Conservation (phyloP, 129 eudicot genomes). For the Deinandra increscens region DNA sequence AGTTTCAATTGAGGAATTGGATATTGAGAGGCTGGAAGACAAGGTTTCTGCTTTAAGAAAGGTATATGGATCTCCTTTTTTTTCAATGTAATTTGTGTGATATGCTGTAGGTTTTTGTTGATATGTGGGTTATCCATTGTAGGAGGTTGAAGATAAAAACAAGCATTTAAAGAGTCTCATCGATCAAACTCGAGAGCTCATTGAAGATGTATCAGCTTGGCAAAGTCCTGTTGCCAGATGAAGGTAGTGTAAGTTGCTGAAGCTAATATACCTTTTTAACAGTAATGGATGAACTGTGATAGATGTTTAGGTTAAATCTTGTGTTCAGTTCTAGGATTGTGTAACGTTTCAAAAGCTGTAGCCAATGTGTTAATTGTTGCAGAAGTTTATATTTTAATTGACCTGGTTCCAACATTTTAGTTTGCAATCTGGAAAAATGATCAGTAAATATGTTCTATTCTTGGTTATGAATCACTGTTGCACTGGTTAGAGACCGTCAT, state of each 20-base stretch:
- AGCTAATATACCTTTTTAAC: slow-evolving; percentile 4
- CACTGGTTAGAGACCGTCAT: background rate
- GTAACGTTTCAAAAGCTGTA: background rate
- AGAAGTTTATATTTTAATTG: background rate
- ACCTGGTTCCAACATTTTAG: background rate
- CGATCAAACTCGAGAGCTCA: slow-evolving; percentile 69
- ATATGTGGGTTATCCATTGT: slow-evolving; percentile 9
- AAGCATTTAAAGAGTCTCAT: slow-evolving; percentile 64
- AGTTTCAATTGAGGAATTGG: slow-evolving; percentile 49
- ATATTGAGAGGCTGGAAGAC: slow-evolving; percentile 69
- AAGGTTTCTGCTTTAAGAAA: slow-evolving; percentile 53
- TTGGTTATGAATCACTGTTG: background rate
- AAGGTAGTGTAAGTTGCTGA: background rate
- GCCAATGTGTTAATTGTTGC: no score
- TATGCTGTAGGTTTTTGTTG: background rate
- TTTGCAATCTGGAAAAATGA: background rate
- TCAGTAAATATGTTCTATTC: background rate
- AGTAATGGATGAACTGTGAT: background rate
- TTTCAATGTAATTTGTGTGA: background rate
- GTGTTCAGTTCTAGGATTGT: background rate
- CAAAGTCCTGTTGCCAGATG: slow-evolving; percentile 69
- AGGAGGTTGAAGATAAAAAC: slow-evolving; percentile 78
- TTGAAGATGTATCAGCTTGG: slow-evolving; percentile 73
- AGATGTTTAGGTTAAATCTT: background rate
- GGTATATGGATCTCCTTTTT: slow-evolving; percentile 29